Base-by-base conservation (phyloP, 2,329 filamentous ascomycete species). In the Sporothrix pseudoabietina region DNA sequence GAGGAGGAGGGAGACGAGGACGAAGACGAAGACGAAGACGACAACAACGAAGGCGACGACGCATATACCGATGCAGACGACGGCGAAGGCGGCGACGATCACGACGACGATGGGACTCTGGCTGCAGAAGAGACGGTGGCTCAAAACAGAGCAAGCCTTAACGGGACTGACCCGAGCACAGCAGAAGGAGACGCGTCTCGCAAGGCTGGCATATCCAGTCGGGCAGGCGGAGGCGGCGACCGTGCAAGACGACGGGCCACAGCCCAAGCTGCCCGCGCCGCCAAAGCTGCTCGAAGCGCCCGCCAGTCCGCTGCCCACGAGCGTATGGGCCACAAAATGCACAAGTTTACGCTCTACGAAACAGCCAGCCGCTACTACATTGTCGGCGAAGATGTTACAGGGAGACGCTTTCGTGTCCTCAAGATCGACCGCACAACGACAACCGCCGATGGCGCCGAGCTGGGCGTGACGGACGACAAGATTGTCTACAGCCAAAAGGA, bases 281-380 rank as follows among this genome's bases (percentile, higher is more conserved):
- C 61, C 19, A 55, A 44, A 14, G 55, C 63, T 7, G 63, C 71
- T 26, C 71, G 72, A 26, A 61, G 69, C 7, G 68, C 72, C 16
- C 69, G 72, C 39, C 59, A 35, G 3, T 55, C 72, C 9, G 55
- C 71, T 1, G 55, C 69, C 1, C 74, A 76, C 71, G 76, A 83
- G 71, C 82, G 83, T 30, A 77, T 84, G 22, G 81, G 85, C 61
- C 86, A 87, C 81, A 88, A 87, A 80, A 97, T 99, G 94, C 94
- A 98, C 84, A 97, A 96, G 79, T 98, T 97, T 82, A 96, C 93
- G n/a, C 84, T 99, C 30, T 98, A 99, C 82, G 96, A 99, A 84
- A 99, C 96, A 3, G 92, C 93, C 14, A 94, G 91, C 72, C 89
- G 94, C 71, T 99, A 96, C 82, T 99, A 98, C 81, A 91, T 99